These are phyloP conservation scores for Astraeus odoratus DNA, from an alignment of 768 basidiomycete genomes.

Conservation along the genomic window DNA sequence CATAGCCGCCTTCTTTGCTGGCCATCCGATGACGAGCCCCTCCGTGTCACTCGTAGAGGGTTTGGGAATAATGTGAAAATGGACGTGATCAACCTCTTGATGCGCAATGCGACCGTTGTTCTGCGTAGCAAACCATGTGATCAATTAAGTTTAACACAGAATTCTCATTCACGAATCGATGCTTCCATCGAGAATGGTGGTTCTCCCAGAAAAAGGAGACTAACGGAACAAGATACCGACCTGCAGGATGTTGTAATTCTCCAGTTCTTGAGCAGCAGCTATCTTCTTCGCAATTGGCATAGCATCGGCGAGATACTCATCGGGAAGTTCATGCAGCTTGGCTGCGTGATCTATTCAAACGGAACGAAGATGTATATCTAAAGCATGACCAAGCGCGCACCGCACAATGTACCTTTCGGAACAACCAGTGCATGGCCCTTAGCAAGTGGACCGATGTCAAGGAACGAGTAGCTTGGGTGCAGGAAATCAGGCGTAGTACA, in stretches of 20 bases:
- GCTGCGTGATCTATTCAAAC: constrained; percentile 76
- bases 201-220: not conserved
- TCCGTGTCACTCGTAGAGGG: constrained; percentile 53
- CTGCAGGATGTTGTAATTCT: constrained; percentile 85
- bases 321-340: constrained; percentile 84
- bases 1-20: constrained; percentile 9
- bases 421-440: constrained; percentile 88
- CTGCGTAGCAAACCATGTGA: constrained; percentile 23
- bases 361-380: no score
- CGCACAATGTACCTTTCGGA: constrained; percentile 64
- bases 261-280: constrained; percentile 62
- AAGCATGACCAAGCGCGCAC: no score
- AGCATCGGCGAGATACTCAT: constrained; percentile 71
- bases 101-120: constrained; percentile 65
- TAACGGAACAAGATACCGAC: constrained; percentile 19
- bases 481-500: not conserved
- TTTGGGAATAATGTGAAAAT: constrained; percentile 94
- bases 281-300: constrained; percentile 86
- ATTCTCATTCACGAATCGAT: not conserved
- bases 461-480: constrained; percentile 64
- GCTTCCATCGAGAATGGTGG: not conserved
- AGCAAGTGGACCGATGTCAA: constrained; percentile 89
- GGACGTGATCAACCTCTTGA: constrained; percentile 78
- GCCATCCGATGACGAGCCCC: constrained; percentile 81
- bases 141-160: not conserved